Base-by-base conservation (phyloP, 306 rosid genomes). In the Vigna trinervia region DNA sequence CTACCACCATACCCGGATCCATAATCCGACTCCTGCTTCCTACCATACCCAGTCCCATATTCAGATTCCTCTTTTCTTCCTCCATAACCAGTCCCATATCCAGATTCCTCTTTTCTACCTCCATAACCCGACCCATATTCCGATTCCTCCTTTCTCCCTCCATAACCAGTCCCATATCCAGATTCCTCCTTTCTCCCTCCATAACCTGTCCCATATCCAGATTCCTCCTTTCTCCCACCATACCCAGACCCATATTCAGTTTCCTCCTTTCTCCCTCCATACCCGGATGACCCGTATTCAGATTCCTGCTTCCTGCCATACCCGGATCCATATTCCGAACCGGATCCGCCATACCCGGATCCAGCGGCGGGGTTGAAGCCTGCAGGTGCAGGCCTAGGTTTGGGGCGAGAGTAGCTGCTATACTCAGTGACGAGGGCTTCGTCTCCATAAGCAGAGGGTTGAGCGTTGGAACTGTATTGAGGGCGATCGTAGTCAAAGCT, bases 401-500 rank as follows among this genome's bases (percentile, higher is more conserved):
- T 87, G 46, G 87, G 91, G 8, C 92, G 88, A 15, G 80, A 53
- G 32, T 93, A 93, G 83, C 96, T 90, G 45, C 90, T 87, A 69
- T 91, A 93, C 81, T 93, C 98, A 0, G 85, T 73, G 5, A 86
- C 80, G 5, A 86, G 88, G 20, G 96, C 98, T 14, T 87, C 90
- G 4, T 89, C 89, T 7, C 69, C 86, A 8, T 93, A 93, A 48
- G 98, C 97, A 38, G 89, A 84, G 57, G 98, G 98, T 67, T 89
- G 84, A 4, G 89, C 57, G 9, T 45, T 3, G 20, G 96, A 89
- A 0, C 84, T 19, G 77, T 85, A 90, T 17, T 83, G 87, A 5
- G 98, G 96, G 34, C 97, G 98, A 58, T 91, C 96, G 77, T 91
- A 93, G 46, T 93, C 98, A 47, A 89, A 78, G 13, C 15, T 0